Conservation (phyloP, 495 filamentous ascomycete species). For the Podospora anserina region DNA sequence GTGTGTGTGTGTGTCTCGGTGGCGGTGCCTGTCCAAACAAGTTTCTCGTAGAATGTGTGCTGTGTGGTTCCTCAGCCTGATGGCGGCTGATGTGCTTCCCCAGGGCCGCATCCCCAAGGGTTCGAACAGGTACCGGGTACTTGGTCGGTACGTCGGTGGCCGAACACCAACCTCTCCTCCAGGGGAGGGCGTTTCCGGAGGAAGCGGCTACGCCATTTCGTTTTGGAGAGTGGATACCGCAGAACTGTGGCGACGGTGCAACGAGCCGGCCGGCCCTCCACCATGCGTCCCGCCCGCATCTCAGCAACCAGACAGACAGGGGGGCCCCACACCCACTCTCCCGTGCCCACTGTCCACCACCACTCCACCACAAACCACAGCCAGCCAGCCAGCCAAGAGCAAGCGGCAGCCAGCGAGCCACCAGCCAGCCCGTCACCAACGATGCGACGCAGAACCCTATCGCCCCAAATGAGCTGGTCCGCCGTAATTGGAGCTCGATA, state of each 20-base stretch:
- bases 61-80: conserved; percentile 9
- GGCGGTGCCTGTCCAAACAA: conserved; percentile 7
- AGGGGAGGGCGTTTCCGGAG: conserved; percentile 35
- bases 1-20: neutral
- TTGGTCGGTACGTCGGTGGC: conserved; percentile 15
- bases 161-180: conserved; percentile 23
- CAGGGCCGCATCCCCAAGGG: conserved; percentile 21
- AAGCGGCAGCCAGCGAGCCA: neutral
- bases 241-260: conserved; percentile 31
- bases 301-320: conserved; percentile 20
- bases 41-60: neutral
- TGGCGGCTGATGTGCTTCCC: conserved; percentile 12
- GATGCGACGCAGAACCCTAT: conserved; percentile 26
- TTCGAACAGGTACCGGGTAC: conserved; percentile 27
- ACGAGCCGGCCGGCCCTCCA: conserved; percentile 22
- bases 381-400: neutral
- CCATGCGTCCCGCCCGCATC: conserved; percentile 31
- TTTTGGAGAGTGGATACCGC: conserved; percentile 26
- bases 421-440: conserved; percentile 25
- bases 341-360: conserved; percentile 18
- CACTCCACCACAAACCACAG: neutral
- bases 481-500: conserved; percentile 24
- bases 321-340: conserved; percentile 18
- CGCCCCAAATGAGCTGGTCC: conserved; percentile 27
- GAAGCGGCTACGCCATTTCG: conserved; percentile 35